Conservation (phyloP, 768 basidiomycete genomes). For the Daedalea quercina region DNA sequence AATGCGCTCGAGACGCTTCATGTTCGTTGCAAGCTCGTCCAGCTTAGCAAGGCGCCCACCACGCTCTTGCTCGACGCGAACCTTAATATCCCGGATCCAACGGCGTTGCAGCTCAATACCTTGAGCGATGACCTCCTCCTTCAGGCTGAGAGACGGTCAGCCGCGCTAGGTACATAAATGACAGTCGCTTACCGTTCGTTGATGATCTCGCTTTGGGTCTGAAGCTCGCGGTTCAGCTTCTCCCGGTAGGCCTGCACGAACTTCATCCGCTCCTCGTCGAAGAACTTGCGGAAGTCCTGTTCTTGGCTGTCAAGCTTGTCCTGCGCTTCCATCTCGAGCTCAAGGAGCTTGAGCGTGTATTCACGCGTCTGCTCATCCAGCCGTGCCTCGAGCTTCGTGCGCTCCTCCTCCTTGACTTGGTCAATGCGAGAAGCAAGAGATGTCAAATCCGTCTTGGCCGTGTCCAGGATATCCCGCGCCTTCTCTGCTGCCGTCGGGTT, state of each 20-base stretch:
- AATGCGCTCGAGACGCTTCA: slow-evolving; percentile 88
- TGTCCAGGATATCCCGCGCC: slow-evolving; percentile 69
- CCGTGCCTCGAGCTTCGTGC: slow-evolving; percentile 50
- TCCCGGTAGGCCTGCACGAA: slow-evolving; percentile 76
- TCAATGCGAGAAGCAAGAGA: slow-evolving; percentile 73
- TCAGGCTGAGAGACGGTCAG: slow-evolving; percentile 48
- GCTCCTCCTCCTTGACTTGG: slow-evolving; percentile 74
- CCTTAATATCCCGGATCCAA: slow-evolving; percentile 95
- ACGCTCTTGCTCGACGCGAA: slow-evolving; percentile 93
- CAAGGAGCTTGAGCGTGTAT: slow-evolving; percentile 74
- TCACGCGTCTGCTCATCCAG: slow-evolving; percentile 83
- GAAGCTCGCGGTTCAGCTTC: slow-evolving; percentile 80
- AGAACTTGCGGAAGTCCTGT: slow-evolving; percentile 75
- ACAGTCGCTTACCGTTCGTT: slow-evolving; percentile 70
- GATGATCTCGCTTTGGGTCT: slow-evolving; percentile 85
- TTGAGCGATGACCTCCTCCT: slow-evolving; percentile 92
- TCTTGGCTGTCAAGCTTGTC: slow-evolving; percentile 83
- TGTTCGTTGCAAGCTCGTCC: slow-evolving; percentile 82
- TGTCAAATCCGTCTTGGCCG: slow-evolving; percentile 76
- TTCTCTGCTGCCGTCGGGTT: slow-evolving; percentile 63
- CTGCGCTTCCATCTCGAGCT: slow-evolving; percentile 79
- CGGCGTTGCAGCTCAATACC: slow-evolving; percentile 95
- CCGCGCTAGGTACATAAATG: background rate
- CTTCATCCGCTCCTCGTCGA: slow-evolving; percentile 69
- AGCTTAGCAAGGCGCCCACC: slow-evolving; percentile 93